Base-by-base conservation (phyloP, 106 monocot genomes). In the Vanilla planifolia region DNA sequence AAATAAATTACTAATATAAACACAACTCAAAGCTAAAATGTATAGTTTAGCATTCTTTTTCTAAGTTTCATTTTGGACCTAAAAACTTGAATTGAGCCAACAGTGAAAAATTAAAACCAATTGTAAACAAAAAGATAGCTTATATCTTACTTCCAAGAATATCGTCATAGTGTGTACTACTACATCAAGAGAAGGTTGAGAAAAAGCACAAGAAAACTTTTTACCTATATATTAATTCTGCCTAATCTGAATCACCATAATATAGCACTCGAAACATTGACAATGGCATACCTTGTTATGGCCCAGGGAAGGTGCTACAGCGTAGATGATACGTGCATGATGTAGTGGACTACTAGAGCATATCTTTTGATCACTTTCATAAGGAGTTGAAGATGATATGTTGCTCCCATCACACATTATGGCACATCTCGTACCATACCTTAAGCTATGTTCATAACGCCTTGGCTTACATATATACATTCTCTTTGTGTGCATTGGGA, bases 261-360 rank as follows among this genome's bases (percentile, higher is more conserved):
- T 50, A 50, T 24, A 10, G 20, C 26, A 23, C 21, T 20, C 21
- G 26, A 25, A 10, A 50, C 50, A 50, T 8, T 50, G 26, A 8
- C 25, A 50, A 50, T 25, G 26, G 14, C 21, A 64, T 73, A 89
- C 94, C 85, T 94, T 85, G 23, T 94, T 94, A 73, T 94, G 94
- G 48, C 94, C 94, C 75, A 85, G 62, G 20, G 89, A 82, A 58
- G 94, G 80, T 69, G 94, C 75, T 33, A 77, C 70, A 78, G 68
- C 77, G 46, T 86, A 94, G 23, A 94, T 59, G 32, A 94, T 47
- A 14, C 57, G 77, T 27, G 89, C 94, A 74, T 80, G 75, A 65
- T 48, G 41, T 39, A 73, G 59, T 8, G 48, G 60, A 51, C 43
- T 58, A 45, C 48, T 62, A 25, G 67, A 73, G 32, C 19, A 51